Percentiles rank a stretch among this genome's conserved stretches.
Evolutionary conservation across 2,329 filamentous ascomycete genomes (phyloP).

Genomic region (Fusarium mangiferae): DNA sequence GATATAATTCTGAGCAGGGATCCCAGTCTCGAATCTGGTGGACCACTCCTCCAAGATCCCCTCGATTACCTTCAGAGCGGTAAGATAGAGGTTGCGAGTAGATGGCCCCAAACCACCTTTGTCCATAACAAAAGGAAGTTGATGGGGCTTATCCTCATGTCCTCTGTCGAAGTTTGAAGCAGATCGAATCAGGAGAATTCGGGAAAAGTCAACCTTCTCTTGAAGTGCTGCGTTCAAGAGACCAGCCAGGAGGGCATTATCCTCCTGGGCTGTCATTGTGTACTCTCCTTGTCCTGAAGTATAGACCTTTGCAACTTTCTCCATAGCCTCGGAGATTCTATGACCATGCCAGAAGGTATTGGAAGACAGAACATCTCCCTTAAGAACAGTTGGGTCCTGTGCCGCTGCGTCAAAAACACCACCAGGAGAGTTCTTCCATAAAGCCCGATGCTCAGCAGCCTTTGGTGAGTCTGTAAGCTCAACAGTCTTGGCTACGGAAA

Average conservation of each 20-base stretch:
- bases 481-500: constrained; percentile 1
- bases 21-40: constrained; percentile 12
- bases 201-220: constrained; percentile 27
- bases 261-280: constrained; percentile 39
- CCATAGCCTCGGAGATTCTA: constrained; percentile 32
- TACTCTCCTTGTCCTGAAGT: constrained; percentile 25
- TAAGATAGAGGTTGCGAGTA: constrained; percentile 29
- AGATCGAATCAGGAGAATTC: constrained; percentile 29
- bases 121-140: constrained; percentile 36
- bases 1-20: constrained; percentile 24
- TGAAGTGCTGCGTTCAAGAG: constrained; percentile 26
- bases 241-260: constrained; percentile 29
- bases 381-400: constrained; percentile 6
- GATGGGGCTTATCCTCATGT: constrained; percentile 26
- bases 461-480: constrained; percentile 6
- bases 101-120: constrained; percentile 35
- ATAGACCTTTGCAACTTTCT: constrained; percentile 27
- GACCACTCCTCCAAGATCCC: constrained; percentile 21
- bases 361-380: constrained; percentile 35
- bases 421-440: constrained; percentile 8
- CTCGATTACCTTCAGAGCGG: constrained; percentile 19
- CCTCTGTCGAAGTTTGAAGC: constrained; percentile 36
- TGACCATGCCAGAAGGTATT: constrained; percentile 39
- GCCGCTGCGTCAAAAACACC: constrained; percentile 7
- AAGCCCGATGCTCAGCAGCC: constrained; percentile 7